Evolutionary conservation across 768 basidiomycete species (phyloP).

Genomic region (Hemileccinum rubropunctum): DNA sequence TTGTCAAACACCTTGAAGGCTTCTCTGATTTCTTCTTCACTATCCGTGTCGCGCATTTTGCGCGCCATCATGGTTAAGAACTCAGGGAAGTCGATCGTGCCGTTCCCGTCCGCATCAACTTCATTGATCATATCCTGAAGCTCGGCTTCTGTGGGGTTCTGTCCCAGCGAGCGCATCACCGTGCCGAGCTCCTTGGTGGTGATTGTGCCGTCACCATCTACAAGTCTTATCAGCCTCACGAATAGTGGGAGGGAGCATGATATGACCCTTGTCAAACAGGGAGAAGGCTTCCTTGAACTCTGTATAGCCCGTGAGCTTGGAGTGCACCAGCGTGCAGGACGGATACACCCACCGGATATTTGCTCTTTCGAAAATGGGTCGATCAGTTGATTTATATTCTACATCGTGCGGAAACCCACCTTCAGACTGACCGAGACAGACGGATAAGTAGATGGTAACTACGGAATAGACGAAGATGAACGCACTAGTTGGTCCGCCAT

Average conservation of each 20-base stretch:
- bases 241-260: too few species aligned
- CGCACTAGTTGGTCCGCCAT: constrained; percentile 63
- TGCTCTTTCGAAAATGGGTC: constrained; percentile 57
- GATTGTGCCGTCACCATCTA: constrained; percentile 93
- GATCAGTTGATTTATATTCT: not conserved
- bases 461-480: constrained; percentile 10
- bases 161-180: constrained; percentile 90
- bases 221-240: not conserved
- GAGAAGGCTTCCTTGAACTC: constrained; percentile 99
- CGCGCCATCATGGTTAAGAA: constrained; percentile 84
- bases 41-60: constrained; percentile 90
- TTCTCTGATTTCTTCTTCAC: constrained; percentile 93
- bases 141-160: constrained; percentile 91
- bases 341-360: constrained; percentile 68
- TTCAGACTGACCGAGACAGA: constrained; percentile 45
- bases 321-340: not conserved
- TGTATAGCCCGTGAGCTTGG: constrained; percentile 28
- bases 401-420: constrained; percentile 37
- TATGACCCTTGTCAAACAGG: constrained; percentile 88
- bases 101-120: constrained; percentile 86
- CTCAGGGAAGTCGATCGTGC: constrained; percentile 83
- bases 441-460: constrained; percentile 12
- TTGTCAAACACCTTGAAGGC: constrained; percentile 98
- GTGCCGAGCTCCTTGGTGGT: constrained; percentile 88
- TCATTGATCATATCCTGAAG: constrained; percentile 96